Evolutionary conservation across 805 yeast genomes (phyloP).

Genomic region (Novakomyces olei): DNA sequence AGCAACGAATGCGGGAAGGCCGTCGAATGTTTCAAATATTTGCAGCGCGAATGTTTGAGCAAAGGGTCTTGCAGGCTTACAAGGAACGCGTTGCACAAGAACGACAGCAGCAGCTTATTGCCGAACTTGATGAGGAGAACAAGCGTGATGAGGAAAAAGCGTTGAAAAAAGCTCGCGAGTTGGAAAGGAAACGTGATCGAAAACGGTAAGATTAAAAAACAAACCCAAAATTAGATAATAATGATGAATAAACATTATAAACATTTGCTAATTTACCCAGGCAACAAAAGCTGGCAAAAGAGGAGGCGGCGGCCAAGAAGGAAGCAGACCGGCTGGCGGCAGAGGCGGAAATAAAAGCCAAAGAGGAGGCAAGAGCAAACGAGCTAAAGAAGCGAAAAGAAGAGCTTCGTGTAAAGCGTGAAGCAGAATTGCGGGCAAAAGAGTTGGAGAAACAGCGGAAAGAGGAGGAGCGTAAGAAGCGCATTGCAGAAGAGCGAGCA

Average conservation of each 20-base stretch:
- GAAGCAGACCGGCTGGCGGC: constrained; percentile 17
- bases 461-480: constrained; percentile 9
- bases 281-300: constrained; percentile 18
- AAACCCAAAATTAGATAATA: too few relatives aligned
- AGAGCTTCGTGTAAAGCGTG: constrained; percentile 10
- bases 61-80: constrained; percentile 50
- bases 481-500: constrained; percentile 9
- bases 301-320: constrained; percentile 18
- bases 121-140: constrained; percentile 14
- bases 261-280: too few relatives aligned
- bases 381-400: constrained; percentile 11
- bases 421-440: constrained; percentile 15
- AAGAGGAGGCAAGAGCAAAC: constrained; percentile 8
- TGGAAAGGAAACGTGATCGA: constrained; percentile 22
- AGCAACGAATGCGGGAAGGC: constrained; percentile 52
- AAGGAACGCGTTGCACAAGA: constrained; percentile 66
- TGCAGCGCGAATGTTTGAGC: constrained; percentile 55
- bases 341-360: constrained; percentile 10
- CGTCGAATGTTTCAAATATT: constrained; percentile 60
- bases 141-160: constrained; percentile 13
- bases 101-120: constrained; percentile 18
- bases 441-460: constrained; percentile 11
- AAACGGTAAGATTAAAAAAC: constrained; percentile 24
- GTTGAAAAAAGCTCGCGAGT: constrained; percentile 17
- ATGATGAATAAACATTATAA: too few relatives aligned